Conservation (phyloP, 805 yeast species). For the Saccharomycopsis fermentans region DNA sequence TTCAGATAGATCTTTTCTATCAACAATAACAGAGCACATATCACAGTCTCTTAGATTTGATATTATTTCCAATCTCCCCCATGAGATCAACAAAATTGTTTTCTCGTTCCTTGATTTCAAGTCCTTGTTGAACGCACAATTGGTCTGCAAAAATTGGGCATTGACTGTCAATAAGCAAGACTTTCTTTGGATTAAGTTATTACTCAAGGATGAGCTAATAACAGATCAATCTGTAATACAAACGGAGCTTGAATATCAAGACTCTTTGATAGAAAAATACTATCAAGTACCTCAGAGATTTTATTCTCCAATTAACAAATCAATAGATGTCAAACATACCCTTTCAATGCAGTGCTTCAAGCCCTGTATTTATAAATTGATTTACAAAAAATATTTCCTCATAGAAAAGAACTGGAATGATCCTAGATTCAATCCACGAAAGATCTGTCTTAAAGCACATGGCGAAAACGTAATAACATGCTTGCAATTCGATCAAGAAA, state of each 20-base stretch:
- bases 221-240: slow-evolving; percentile 26
- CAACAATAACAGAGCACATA: slow-evolving; percentile 45
- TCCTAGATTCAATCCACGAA: slow-evolving; percentile 55
- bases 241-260: slow-evolving; percentile 17
- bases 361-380: slow-evolving; percentile 36
- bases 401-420: slow-evolving; percentile 74
- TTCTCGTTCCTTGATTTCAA: slow-evolving; percentile 52
- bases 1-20: slow-evolving; percentile 50
- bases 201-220: slow-evolving; percentile 54
- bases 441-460: slow-evolving; percentile 57
- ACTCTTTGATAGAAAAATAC: slow-evolving; percentile 10
- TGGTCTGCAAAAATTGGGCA: slow-evolving; percentile 65
- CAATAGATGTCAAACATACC: slow-evolving; percentile 13
- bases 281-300: slow-evolving; percentile 16
- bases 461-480: slow-evolving; percentile 87
- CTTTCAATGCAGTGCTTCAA: slow-evolving; percentile 20
- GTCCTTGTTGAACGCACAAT: slow-evolving; percentile 50
- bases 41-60: slow-evolving; percentile 59
- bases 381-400: slow-evolving; percentile 49
- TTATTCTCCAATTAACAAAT: not conserved
- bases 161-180: slow-evolving; percentile 48
- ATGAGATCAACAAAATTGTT: slow-evolving; percentile 61
- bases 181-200: slow-evolving; percentile 59
- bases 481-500: slow-evolving; percentile 83
- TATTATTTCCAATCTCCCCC: slow-evolving; percentile 57